Conservation (phyloP, 2,329 filamentous ascomycete genomes). For the Colletotrichum neosansevieriae region DNA sequence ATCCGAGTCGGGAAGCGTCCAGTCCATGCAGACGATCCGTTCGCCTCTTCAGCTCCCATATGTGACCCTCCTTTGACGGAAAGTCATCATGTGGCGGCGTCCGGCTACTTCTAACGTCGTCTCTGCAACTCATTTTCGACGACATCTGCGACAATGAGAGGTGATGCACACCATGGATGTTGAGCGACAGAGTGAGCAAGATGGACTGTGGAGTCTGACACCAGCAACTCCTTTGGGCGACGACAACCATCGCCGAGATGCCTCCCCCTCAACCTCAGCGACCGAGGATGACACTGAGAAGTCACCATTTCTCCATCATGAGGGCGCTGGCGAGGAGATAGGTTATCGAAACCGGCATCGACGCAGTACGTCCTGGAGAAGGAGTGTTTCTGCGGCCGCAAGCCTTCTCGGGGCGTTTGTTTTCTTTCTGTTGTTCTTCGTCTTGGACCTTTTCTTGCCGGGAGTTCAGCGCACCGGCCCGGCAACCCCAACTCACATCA, state of each 20-base stretch:
- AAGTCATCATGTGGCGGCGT: background rate
- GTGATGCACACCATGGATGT: slow-evolving; percentile 21
- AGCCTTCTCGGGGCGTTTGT: background rate
- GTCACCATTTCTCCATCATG: slow-evolving; percentile 19
- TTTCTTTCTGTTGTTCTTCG: slow-evolving; percentile 22
- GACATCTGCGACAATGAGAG: slow-evolving; percentile 4
- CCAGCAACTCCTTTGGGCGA: background rate
- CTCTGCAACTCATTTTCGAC: background rate
- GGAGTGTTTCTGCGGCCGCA: background rate
- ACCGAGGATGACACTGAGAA: slow-evolving; percentile 21
- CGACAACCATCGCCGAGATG: background rate
- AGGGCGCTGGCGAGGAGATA: background rate
- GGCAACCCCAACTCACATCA: slow-evolving; percentile 1
- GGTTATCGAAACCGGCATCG: background rate
- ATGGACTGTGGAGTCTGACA: background rate
- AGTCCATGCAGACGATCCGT: background rate
- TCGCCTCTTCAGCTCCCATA: background rate
- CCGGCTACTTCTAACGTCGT: slow-evolving; percentile 9
- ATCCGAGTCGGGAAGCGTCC: slow-evolving; percentile 6
- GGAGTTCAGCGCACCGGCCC: background rate
- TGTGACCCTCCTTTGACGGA: background rate
- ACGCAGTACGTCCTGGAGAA: background rate
- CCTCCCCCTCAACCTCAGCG: background rate
- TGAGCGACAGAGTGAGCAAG: slow-evolving; percentile 17
- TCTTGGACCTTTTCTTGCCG: background rate